A percentile compares a stretch with the other conserved stretches of the same genome.
Evolutionary conservation across 805 yeast species (phyloP).

Genomic region (Zygotorulaspora florentina): DNA sequence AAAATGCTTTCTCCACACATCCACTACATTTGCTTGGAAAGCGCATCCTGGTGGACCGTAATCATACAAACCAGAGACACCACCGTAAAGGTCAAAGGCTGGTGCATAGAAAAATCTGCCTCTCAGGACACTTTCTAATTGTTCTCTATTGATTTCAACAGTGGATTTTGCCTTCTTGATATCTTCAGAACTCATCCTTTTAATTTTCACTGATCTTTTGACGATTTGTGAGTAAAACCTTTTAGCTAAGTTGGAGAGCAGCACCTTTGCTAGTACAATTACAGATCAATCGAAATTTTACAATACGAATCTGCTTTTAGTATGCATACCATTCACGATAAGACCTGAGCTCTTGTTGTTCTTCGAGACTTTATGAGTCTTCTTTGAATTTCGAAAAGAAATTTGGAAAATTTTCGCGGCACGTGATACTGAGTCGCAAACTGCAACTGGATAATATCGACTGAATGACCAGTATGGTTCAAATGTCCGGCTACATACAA

Average conservation of each 20-base stretch:
- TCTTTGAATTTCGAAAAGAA: neutral
- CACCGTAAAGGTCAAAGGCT: constrained; percentile 95
- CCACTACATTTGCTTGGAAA: constrained; percentile 91
- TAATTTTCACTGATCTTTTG: constrained; percentile 28
- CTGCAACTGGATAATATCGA: too few species aligned
- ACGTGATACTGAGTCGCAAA: too few species aligned
- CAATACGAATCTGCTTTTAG: neutral
- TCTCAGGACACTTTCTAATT: constrained; percentile 83
- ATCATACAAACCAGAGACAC: constrained; percentile 96
- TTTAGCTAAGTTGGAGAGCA: constrained; percentile 20
- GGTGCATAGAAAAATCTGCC: constrained; percentile 98
- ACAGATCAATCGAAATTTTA: neutral
- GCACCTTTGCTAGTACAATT: constrained; percentile 17
- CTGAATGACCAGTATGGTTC: too few species aligned
- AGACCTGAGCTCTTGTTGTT: too few species aligned
- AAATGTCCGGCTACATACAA: too few species aligned
- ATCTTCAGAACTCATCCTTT: constrained; percentile 34
- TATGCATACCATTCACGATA: neutral
- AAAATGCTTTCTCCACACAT: constrained; percentile 96
- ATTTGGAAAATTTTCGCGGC: neutral
- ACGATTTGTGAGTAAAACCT: constrained; percentile 28
- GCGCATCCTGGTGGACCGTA: constrained; percentile 99
- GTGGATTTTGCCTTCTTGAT: constrained; percentile 30
- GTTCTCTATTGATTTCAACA: constrained; percentile 69
- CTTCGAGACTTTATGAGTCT: too few species aligned